Base-by-base conservation (phyloP, 345 rosid species). In the Acer saccharum region DNA sequence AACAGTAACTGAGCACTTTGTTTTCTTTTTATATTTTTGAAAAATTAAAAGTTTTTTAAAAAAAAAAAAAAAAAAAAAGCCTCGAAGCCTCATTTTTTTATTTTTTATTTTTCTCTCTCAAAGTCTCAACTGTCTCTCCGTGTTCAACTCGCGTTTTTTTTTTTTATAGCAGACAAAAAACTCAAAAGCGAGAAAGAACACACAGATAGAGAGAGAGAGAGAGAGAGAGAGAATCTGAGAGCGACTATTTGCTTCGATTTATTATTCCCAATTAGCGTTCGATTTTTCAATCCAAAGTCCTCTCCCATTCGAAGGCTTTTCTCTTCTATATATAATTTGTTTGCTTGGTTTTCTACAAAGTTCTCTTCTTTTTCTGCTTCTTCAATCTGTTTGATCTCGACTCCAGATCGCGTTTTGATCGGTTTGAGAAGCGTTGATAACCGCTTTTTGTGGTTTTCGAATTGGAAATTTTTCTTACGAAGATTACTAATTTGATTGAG, bases 51-150 rank as follows among this genome's bases (percentile, higher is more conserved):
- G n/a, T 13, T n/a, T n/a, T n/a, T n/a, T 27, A 68, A 54, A 29
- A 35, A 35, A 35, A 35, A 35, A 0, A 35, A 35, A 35, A 0
- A 35, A 4, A 35, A 3, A 69, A 69, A 71, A 27, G 50, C 69
- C 71, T 17, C 55, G 0, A 72, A 41, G 54, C 63, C 65, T 17
- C 64, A 41, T 25, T 39, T 66, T 25, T 43, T 48, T 27, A 63
- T 25, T 55, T 41, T 13, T 1, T 64, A 7, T 41, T 62, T 25
- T 43, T 48, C 12, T 54, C 52, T 43, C 46, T 7, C 46, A 43
- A 43, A 43, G 46, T 70, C 83, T 76, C 83, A 90, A 90, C 92
- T 78, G 90, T 85, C 85, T 71, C 79, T 78, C 88, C 94, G 90
- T 83, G 92, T 89, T 44, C 73, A 83, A 78, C 84, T 87, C 90